Evolutionary conservation across 1,139 yeast species (phyloP).

Genomic region (Scheffersomyces titani): DNA sequence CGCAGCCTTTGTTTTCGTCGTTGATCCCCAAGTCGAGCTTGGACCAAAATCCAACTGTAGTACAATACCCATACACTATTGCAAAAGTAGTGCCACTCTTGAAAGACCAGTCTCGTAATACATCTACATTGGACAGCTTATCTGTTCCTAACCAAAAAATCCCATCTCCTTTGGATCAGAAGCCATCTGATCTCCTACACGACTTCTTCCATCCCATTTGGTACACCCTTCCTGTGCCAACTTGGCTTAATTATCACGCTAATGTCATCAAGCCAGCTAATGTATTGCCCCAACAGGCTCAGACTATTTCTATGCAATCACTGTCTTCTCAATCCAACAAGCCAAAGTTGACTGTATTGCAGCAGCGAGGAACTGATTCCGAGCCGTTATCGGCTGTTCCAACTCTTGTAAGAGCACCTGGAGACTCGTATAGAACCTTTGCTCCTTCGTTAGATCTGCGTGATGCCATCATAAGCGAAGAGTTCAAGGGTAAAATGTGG

Average conservation of each 20-base stretch:
- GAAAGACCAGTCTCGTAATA: constrained; percentile 22
- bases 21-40: constrained; percentile 61
- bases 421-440: constrained; percentile 64
- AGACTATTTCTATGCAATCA: constrained; percentile 1
- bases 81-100: constrained; percentile 61
- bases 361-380: constrained; percentile 10
- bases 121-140: constrained; percentile 51
- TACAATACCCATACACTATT: constrained; percentile 59
- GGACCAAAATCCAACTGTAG: constrained; percentile 63
- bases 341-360: constrained; percentile 15
- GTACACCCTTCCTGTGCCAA: constrained; percentile 78
- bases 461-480: constrained; percentile 63
- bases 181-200: constrained; percentile 67
- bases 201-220: constrained; percentile 85
- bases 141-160: constrained; percentile 49
- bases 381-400: constrained; percentile 11
- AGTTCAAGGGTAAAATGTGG: constrained; percentile 74
- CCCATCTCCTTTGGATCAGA: constrained; percentile 60
- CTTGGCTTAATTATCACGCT: constrained; percentile 68
- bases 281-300: constrained; percentile 7
- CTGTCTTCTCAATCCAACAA: constrained; percentile 4
- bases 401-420: constrained; percentile 14
- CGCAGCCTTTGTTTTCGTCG: constrained; percentile 71
- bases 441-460: constrained; percentile 79
- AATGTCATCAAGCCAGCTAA: constrained; percentile 14